Percentiles rank a stretch among this genome's conserved stretches.
These are phyloP conservation scores for Stachybotrys echinatus DNA, from an alignment of 2,329 filamentous ascomycete genomes.

Conservation along the genomic window DNA sequence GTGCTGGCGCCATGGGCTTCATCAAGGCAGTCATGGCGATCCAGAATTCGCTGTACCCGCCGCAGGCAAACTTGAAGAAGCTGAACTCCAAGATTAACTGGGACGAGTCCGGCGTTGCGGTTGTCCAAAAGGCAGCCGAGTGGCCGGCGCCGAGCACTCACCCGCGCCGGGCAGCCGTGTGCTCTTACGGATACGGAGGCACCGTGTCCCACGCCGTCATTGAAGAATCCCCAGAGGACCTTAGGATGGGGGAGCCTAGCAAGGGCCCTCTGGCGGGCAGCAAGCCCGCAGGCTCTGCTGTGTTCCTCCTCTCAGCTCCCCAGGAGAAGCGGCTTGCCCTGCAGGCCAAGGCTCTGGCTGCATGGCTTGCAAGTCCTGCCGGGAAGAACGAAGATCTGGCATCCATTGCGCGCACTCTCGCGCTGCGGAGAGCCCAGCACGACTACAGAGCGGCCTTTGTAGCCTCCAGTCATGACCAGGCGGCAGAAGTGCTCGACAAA, in stretches of 20 bases:
- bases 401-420: not conserved
- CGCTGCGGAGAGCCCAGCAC: constrained; percentile 1
- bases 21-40: constrained; percentile 6
- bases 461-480: not conserved
- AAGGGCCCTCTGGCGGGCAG: too few species aligned
- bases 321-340: not conserved
- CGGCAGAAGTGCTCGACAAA: not conserved
- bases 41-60: not conserved
- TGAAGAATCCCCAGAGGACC: constrained; percentile 2
- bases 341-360: not conserved
- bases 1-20: constrained; percentile 6
- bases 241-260: not conserved
- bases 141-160: not conserved
- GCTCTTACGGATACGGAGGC: constrained; percentile 10
- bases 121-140: not conserved
- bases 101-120: constrained; percentile 1
- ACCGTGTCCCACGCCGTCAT: constrained; percentile 10
- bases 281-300: not conserved
- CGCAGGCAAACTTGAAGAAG: not conserved
- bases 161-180: constrained; percentile 7
- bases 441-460: not conserved
- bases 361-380: not conserved
- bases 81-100: constrained; percentile 3
- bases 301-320: constrained; percentile 4
- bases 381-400: not conserved